Evolutionary conservation across 257 asterid genomes (phyloP), one percentile per base, ranked within the genome.

Genomic region (Rauvolfia tetraphylla): DNA sequence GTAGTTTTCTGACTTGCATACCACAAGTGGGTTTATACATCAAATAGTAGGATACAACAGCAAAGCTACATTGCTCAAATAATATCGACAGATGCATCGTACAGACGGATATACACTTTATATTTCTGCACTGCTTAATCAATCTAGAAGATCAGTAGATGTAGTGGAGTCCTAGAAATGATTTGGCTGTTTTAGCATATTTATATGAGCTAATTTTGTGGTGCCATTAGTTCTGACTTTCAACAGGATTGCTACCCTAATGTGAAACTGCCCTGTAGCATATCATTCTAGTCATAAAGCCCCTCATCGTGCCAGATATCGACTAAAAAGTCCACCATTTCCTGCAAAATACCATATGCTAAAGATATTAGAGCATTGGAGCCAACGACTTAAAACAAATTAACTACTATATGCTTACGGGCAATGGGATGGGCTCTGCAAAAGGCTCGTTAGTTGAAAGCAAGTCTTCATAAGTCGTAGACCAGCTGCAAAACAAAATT

Each of bases 221-320:
- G 1, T 63, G 61, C 59, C 20, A 9, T 1, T 11, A 2, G 44
- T 68, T 46, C 51, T 38, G 67, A 31, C 33, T 73, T 33, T 73
- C 73, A 67, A 15, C 73, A 14, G 46, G 59, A 44, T 56, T 71
- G 71, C 66, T 76, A 75, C 36, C 81, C 65, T 31, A 75, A 44
- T 79, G 66, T 39, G 76, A 78, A 71, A 68, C 61, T 63, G 72
- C 70, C 68, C 36, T 20, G 51, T 54, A 79, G 31, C 57, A 22
- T 10, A 46, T 57, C 3, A 31, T 36, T 61, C 83, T 88, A 92
- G 79, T 92, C 97, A 59, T 76, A 92, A 73, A 92, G 96, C 81
- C 96, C 97, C 85, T 92, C 98, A 63, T 92, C 97, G 0, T 84
- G 86, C 98, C 98, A 94, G 54, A 92, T 89, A 81, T 92, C 98